These are phyloP conservation scores for Coemansia asiatica DNA, from an alignment of 192 early-diverging fungal genomes.

Conservation along the genomic window DNA sequence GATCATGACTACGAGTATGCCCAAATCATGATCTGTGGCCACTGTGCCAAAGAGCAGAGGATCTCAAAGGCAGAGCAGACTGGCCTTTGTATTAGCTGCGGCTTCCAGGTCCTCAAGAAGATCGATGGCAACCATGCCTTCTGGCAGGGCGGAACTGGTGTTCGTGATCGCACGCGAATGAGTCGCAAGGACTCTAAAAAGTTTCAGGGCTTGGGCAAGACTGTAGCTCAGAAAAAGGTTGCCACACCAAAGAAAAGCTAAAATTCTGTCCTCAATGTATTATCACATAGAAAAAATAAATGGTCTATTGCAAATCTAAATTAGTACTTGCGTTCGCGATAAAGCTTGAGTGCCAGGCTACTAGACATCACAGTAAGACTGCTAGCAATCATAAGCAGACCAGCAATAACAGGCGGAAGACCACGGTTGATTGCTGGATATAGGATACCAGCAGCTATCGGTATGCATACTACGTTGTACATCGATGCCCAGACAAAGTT, in stretches of 20 bases:
- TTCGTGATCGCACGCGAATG: slow-evolving; percentile 72
- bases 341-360: slow-evolving; percentile 70
- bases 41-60: slow-evolving; percentile 77
- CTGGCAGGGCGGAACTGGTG: slow-evolving; percentile 92
- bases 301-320: slow-evolving; percentile 1
- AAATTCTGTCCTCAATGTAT: background rate
- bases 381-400: slow-evolving; percentile 86
- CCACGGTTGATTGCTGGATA: slow-evolving; percentile 61
- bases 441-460: slow-evolving; percentile 85
- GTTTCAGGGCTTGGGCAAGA: slow-evolving; percentile 63
- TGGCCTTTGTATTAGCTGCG: slow-evolving; percentile 62
- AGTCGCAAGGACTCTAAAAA: slow-evolving; percentile 71
- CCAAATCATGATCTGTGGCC: slow-evolving; percentile 80
- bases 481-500: slow-evolving; percentile 90
- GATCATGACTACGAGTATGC: slow-evolving; percentile 70
- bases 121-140: slow-evolving; percentile 62
- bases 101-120: slow-evolving; percentile 59
- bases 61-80: slow-evolving; percentile 53
- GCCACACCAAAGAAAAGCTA: slow-evolving; percentile 24
- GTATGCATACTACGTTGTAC: slow-evolving; percentile 86
- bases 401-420: slow-evolving; percentile 78
- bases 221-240: slow-evolving; percentile 47
- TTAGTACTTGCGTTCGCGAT: slow-evolving; percentile 44
- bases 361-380: slow-evolving; percentile 82
- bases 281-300: background rate